Conservation (phyloP, 1,284 basidiomycete species). For the Microbotryum silenes-acaulis region DNA sequence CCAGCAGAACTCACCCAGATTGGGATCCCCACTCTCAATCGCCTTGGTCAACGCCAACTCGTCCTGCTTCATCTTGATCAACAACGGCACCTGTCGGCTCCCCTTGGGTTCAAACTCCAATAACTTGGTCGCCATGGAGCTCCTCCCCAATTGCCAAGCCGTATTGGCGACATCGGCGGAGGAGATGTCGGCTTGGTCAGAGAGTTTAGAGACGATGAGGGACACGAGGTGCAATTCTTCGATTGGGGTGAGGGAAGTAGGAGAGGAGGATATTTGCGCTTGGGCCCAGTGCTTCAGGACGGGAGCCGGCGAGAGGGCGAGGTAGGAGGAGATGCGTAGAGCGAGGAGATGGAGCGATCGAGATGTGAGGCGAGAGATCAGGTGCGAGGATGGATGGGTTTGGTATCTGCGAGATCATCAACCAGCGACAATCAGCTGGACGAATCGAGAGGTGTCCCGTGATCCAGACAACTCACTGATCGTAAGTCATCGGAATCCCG, state of each 20-base stretch:
- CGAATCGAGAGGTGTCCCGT: constrained; percentile 29
- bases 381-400: constrained; percentile 40
- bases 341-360: constrained; percentile 87
- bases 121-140: constrained; percentile 84
- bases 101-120: constrained; percentile 82
- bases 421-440: not conserved
- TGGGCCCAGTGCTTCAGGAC: constrained; percentile 95
- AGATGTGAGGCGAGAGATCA: constrained; percentile 74
- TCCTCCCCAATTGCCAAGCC: constrained; percentile 85
- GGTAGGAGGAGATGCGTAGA: constrained; percentile 77
- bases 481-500: constrained; percentile 85
- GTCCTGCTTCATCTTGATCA: constrained; percentile 92
- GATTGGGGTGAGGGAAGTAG: constrained; percentile 27
- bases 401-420: constrained; percentile 21
- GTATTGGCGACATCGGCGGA: constrained; percentile 91
- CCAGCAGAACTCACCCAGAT: constrained; percentile 58
- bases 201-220: constrained; percentile 36
- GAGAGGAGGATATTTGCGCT: constrained; percentile 65
- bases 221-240: constrained; percentile 67
- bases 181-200: constrained; percentile 58
- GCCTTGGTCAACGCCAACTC: constrained; percentile 79
- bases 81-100: constrained; percentile 84
- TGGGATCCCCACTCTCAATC: constrained; percentile 88
- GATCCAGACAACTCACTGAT: constrained; percentile 54
- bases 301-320: constrained; percentile 71